phyloP scores from a whole-genome alignment of 352 stramenopile genomes.

The Globisporangium canariense region DNA sequence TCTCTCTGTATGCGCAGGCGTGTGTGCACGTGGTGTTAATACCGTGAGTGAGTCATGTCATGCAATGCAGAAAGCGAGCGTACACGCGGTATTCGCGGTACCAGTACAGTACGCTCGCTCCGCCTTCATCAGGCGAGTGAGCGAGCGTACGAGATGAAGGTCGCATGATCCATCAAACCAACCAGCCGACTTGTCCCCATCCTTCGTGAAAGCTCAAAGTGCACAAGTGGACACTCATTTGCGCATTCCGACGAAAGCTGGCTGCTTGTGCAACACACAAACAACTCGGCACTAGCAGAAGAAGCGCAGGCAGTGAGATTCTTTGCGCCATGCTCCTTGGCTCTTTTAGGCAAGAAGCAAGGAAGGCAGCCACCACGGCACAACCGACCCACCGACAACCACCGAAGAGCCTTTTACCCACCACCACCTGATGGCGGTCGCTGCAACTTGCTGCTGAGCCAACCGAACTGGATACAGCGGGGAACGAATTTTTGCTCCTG shows the following conservation, averaged over 20 bases:
- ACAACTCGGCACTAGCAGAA: constrained; percentile 3
- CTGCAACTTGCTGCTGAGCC: background rate
- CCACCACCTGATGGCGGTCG: background rate
- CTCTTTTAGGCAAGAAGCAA: background rate
- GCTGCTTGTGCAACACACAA: background rate
- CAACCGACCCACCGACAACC: background rate
- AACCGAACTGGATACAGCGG: background rate
- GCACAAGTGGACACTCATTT: background rate
- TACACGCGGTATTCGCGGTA: background rate
- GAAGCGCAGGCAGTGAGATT: background rate
- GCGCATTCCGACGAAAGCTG: background rate
- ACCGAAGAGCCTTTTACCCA: background rate
- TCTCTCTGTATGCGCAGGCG: background rate
- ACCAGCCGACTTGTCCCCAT: background rate
- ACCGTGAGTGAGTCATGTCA: background rate
- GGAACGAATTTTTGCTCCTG: background rate
- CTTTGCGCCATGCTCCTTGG: background rate
- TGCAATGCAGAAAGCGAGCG: background rate
- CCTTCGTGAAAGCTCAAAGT: background rate
- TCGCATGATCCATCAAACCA: background rate
- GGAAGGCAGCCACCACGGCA: background rate
- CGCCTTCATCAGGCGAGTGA: background rate
- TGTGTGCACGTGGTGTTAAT: background rate
- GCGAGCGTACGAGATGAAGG: background rate
- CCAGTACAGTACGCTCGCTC: background rate